Conservation (phyloP, 768 basidiomycete genomes). For the Mrakia frigida region DNA sequence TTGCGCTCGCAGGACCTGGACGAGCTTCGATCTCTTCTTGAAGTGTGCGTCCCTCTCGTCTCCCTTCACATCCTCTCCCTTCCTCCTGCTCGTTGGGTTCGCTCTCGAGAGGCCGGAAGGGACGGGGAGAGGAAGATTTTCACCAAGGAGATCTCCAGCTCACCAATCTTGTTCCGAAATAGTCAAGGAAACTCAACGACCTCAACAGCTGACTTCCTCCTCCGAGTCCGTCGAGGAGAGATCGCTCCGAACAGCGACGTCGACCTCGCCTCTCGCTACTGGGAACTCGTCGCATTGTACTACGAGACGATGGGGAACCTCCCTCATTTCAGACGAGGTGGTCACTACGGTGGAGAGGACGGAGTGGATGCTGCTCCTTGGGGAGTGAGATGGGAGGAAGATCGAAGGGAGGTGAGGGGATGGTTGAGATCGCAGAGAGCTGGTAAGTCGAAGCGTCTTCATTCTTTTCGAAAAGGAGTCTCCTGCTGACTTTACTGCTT, state of each 20-base stretch:
- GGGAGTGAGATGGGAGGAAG: constrained; percentile 4
- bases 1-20: not conserved
- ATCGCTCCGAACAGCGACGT: not conserved
- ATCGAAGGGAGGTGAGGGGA: not conserved
- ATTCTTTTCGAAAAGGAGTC: not conserved
- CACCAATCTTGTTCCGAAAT: too few relatives aligned
- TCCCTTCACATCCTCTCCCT: too few relatives aligned
- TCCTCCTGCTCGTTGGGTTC: too few relatives aligned
- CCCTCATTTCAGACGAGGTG: not conserved
- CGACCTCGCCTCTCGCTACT: not conserved
- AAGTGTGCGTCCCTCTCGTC: not conserved
- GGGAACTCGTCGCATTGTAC: not conserved
- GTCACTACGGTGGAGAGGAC: not conserved
- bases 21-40: not conserved
- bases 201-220: not conserved
- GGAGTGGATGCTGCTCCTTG: not conserved
- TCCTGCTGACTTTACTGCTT: too few relatives aligned
- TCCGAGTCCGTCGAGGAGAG: not conserved
- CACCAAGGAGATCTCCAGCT: too few relatives aligned
- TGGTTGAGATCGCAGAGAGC: not conserved
- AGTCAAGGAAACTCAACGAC: not conserved
- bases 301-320: not conserved
- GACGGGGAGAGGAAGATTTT: too few relatives aligned
- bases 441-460: not conserved
- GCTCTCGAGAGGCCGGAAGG: too few relatives aligned